Conservation (phyloP, 164 flowering plant species). For the Kalanchoe fedtschenkoi region DNA sequence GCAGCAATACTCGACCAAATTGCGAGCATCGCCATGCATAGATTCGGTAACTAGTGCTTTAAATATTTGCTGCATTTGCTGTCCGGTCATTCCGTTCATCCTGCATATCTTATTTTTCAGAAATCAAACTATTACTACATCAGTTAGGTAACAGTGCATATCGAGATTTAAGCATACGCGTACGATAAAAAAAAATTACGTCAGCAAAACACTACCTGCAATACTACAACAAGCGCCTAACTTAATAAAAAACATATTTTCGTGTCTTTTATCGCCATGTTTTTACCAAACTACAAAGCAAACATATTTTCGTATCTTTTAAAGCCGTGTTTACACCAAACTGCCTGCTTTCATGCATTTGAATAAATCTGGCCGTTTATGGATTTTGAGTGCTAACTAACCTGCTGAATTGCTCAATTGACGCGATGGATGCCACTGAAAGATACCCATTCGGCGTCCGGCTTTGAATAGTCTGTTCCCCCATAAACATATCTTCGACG, state of each 20-base stretch:
- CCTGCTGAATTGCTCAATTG: slow-evolving; percentile 98
- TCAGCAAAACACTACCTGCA: background rate
- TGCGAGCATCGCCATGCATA: slow-evolving; percentile 47
- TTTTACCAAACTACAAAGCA: background rate
- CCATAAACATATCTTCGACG: slow-evolving; percentile 49
- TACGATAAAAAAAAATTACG: background rate
- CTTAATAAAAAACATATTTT: too few species aligned
- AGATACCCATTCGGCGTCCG: slow-evolving; percentile 52
- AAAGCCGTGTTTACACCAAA: background rate
- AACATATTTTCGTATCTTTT: too few species aligned
- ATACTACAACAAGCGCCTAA: background rate
- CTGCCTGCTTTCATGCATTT: too few species aligned
- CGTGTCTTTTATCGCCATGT: too few species aligned
- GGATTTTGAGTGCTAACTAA: slow-evolving; percentile 17
- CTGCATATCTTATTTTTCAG: slow-evolving; percentile 38
- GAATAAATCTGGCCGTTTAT: background rate
- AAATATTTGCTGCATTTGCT: slow-evolving; percentile 74
- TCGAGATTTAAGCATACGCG: background rate
- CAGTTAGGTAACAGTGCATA: background rate
- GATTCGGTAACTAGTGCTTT: slow-evolving; percentile 67
- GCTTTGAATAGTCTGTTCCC: slow-evolving; percentile 58
- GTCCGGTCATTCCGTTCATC: slow-evolving; percentile 91
- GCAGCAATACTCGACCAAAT: slow-evolving; percentile 89
- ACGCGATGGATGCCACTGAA: slow-evolving; percentile 65
- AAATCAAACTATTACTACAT: slow-evolving; percentile 13